Conservation (phyloP, 108 stramenopile genomes). For the Cyclostephanos tholiformis region DNA sequence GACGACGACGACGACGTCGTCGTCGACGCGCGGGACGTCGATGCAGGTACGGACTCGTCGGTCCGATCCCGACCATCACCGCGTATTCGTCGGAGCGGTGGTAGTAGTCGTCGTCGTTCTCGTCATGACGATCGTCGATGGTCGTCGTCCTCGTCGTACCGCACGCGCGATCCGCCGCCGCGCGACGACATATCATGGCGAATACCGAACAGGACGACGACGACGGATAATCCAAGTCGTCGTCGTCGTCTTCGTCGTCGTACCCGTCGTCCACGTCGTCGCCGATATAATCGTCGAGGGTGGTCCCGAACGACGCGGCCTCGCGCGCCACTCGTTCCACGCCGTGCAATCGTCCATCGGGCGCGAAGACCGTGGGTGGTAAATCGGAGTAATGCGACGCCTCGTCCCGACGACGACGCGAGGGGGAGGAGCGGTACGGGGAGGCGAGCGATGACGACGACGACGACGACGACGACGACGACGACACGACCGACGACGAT, state of each 20-base stretch:
- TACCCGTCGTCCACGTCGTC: not conserved
- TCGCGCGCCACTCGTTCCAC: constrained; percentile 49
- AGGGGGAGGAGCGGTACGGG: too few species aligned
- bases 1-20: not conserved
- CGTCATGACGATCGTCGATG: not conserved
- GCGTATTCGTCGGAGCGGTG: constrained; percentile 59
- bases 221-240: too few species aligned
- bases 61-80: constrained; percentile 59
- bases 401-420: constrained; percentile 14
- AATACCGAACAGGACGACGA: too few species aligned
- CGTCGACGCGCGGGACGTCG: constrained; percentile 7
- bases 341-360: constrained; percentile 67
- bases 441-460: too few species aligned
- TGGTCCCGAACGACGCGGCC: too few species aligned
- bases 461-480: too few species aligned
- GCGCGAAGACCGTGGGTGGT: constrained; percentile 76
- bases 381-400: constrained; percentile 48
- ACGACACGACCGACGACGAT: too few species aligned
- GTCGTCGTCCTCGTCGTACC: not conserved
- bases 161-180: too few species aligned
- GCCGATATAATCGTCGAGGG: not conserved
- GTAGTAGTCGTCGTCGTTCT: not conserved
- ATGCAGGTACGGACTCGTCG: constrained; percentile 43
- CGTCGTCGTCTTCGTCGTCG: constrained; percentile 56
- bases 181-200: too few species aligned